phyloP scores from a whole-genome alignment of 495 filamentous ascomycete genomes.

The Penicillium cosmopolitanum region DNA sequence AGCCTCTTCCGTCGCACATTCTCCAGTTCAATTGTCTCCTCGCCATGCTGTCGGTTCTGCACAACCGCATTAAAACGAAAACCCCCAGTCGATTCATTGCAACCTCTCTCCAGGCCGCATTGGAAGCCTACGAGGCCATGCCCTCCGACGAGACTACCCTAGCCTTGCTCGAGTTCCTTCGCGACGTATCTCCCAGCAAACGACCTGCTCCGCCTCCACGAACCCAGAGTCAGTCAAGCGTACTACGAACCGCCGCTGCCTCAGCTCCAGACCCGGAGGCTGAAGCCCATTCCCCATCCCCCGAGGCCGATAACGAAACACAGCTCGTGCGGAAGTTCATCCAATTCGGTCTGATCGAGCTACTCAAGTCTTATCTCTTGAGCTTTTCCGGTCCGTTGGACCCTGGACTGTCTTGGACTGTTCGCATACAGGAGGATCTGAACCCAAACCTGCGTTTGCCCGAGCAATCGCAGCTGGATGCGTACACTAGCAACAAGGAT shows the following conservation, averaged over 20 bases:
- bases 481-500: constrained; percentile 64
- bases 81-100: constrained; percentile 90
- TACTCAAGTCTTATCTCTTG: constrained; percentile 78
- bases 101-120: constrained; percentile 79
- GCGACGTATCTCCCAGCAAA: constrained; percentile 70
- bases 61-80: constrained; percentile 85
- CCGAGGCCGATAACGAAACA: constrained; percentile 54
- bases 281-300: constrained; percentile 56
- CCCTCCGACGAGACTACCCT: constrained; percentile 67
- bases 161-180: constrained; percentile 74
- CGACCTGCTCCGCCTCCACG: constrained; percentile 76
- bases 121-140: constrained; percentile 65
- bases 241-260: constrained; percentile 44
- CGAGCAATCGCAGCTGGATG: constrained; percentile 58
- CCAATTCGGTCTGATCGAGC: constrained; percentile 83
- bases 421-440: constrained; percentile 73
- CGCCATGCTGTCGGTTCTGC: constrained; percentile 81
- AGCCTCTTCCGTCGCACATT: constrained; percentile 35
- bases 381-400: constrained; percentile 58
- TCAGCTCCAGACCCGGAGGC: constrained; percentile 83
- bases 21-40: constrained; percentile 75
- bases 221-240: constrained; percentile 56
- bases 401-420: constrained; percentile 72
- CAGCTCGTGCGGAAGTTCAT: constrained; percentile 69
- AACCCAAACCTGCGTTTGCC: constrained; percentile 52